Evolutionary conservation across 2,329 filamentous ascomycete species (phyloP), one percentile per base, ranked within the genome.

Genomic region (Davidsoniella virescens): DNA sequence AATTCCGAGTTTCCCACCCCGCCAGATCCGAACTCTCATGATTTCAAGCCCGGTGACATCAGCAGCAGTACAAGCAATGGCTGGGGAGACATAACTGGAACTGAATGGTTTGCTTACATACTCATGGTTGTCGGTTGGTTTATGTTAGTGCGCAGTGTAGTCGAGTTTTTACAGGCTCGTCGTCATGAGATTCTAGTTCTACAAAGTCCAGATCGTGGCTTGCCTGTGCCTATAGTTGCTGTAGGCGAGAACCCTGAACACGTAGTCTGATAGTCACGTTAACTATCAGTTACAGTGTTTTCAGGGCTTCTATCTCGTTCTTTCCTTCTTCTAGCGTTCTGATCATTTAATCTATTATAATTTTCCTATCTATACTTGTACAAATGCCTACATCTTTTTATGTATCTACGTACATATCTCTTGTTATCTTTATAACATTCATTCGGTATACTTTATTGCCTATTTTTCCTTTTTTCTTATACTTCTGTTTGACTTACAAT

Each of bases 81-180:
- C 10, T 61, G 72, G 8, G 65, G 68, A 5, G 74, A 77, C 36
- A 76, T 94, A 40, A 76, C 73, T 5, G 82, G 81, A 47, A 82
- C 75, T 56, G 88, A 96, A 62, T 95, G 86, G 86, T 70, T 94
- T 55, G 85, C 87, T 9, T 98, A 96, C 59, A 71, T 84, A 14
- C 67, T 98, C 44, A 98, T 98, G 92, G 85, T 98, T 61, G 82
- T 94, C 1, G 92, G 92, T 4, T 98, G 92, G 92, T 96, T 96
- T 61, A 87, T 98, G 55, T 70, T 98, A 55, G 96, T 98, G 61
- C 78, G 88, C 64, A 82, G 87, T n/a, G 79, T 94, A 16, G 87
- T 83, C 58, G 88, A 96, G 62, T 98, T 92, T 62, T 67, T 96
- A 55, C 78, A 81, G 57, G 92, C 87, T 37, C 76, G 90, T 61